Evolutionary conservation across 2,329 filamentous ascomycete species (phyloP), one percentile per base, ranked within the genome.

Genomic region (Penicillium sp.): DNA sequence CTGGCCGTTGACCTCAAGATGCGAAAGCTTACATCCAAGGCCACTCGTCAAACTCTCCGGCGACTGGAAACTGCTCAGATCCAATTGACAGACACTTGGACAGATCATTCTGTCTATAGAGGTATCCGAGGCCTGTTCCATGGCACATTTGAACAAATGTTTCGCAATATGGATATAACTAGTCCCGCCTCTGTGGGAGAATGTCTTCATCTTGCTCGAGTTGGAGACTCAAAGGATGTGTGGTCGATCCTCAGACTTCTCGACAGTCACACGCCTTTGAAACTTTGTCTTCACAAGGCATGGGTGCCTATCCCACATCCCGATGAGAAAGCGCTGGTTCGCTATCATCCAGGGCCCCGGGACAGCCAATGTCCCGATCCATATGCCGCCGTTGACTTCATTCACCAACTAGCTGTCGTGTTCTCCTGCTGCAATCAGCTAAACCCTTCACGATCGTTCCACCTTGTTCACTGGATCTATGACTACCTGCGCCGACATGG

Each of bases 381-480:
- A 3, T 59, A 69, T 33, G 66, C 63, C 23, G 73, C 74, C 12
- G 65, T 77, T 15, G 66, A 76, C 23, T 64, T 79, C 42, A 67
- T 80, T 26, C 73, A 80, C 52, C 56, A 71, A 13, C 64, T 80
- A 13, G 80, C 79, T 1, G 62, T 74, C 12, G 68, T 72, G 3
- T 71, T 79, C 46, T 73, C 78, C 2, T 67, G 64, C 43, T 71
- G 70, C 2, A 52, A 64, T 20, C 58, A 70, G 12, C 32, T 78
- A 24, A 64, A 55, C 7, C 68, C 76, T 0, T 71, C 72, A n/a
- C 65, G 68, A 9, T 71, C 79, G 0, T 79, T 75, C 51, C 66
- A 73, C n/a, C 60, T 76, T 23, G 74, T 81, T 7, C 71, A 75
- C 57, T 75, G 75, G 65, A 74, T 78, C 46, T 81, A 79, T 58